Percentiles rank a stretch among this genome's conserved stretches.
phyloP scores from a whole-genome alignment of 148 eudicot genomes.

The Fagopyrum esculentum region DNA sequence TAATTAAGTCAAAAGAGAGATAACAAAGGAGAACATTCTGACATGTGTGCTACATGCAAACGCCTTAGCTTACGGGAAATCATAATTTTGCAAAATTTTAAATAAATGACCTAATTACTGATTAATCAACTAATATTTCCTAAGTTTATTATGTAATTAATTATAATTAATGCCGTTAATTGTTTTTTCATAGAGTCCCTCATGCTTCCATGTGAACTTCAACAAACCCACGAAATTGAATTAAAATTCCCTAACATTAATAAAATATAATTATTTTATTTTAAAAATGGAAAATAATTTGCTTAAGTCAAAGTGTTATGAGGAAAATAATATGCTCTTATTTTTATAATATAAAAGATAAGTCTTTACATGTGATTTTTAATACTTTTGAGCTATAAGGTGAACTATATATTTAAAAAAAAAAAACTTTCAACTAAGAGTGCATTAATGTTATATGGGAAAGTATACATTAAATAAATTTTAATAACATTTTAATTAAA shows the following conservation, averaged over 20 bases:
- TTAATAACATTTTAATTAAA: too few relatives aligned
- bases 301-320: not conserved
- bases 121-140: not conserved
- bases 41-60: conserved; percentile 12
- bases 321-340: not conserved
- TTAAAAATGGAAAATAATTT: not conserved
- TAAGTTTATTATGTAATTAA: not conserved
- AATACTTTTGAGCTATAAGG: too few relatives aligned
- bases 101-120: not conserved
- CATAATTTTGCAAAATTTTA: not conserved
- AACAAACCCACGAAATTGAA: not conserved
- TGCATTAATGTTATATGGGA: too few relatives aligned
- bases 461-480: too few relatives aligned
- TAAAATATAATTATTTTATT: not conserved
- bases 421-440: too few relatives aligned
- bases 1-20: conserved; percentile 7
- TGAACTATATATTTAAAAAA: too few relatives aligned
- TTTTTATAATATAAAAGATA: not conserved
- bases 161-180: not conserved
- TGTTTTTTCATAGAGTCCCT: not conserved
- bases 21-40: conserved; percentile 3
- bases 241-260: not conserved
- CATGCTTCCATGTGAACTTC: conserved; percentile 8
- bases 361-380: too few relatives aligned
- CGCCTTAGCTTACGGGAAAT: conserved; percentile 4